These are phyloP conservation scores for Paraurostyla sp. DNA, from an alignment of 73 alveolate species.

Conservation along the genomic window DNA sequence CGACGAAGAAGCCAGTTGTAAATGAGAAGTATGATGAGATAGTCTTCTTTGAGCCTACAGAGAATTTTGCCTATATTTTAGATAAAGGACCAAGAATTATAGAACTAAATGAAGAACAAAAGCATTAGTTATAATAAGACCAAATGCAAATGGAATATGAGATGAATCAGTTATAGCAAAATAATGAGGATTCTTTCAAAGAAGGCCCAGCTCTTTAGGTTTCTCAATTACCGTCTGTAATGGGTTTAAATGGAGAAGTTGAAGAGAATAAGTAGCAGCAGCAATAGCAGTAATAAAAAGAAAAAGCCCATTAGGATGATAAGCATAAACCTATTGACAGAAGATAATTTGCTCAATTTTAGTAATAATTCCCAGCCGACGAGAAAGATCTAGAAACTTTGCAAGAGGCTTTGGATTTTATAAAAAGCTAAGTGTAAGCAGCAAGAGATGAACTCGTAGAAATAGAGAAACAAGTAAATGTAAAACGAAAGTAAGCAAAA, in stretches of 20 bases:
- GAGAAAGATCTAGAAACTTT: slow-evolving; percentile 3
- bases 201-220: too few relatives aligned
- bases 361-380: not conserved
- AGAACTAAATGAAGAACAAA: not conserved
- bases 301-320: slow-evolving; percentile 8
- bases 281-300: not conserved
- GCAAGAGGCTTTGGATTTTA: not conserved
- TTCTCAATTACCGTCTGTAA: too few relatives aligned
- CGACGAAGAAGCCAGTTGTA: slow-evolving; percentile 92
- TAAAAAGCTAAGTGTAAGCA: not conserved
- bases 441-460: slow-evolving; percentile 16
- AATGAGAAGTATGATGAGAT: slow-evolving; percentile 95
- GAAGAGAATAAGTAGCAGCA: too few relatives aligned
- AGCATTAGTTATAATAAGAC: not conserved
- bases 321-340: slow-evolving; percentile 32
- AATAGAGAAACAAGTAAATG: not conserved
- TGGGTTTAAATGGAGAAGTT: too few relatives aligned
- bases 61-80: slow-evolving; percentile 62
- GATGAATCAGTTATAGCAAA: too few relatives aligned
- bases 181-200: not conserved
- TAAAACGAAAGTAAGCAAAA: not conserved
- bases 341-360: not conserved
- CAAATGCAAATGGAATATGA: not conserved
- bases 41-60: slow-evolving; percentile 95
- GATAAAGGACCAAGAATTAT: slow-evolving; percentile 64